These are phyloP conservation scores for Globisporangium paroecandrum DNA, from an alignment of 352 stramenopile genomes.

Conservation along the genomic window DNA sequence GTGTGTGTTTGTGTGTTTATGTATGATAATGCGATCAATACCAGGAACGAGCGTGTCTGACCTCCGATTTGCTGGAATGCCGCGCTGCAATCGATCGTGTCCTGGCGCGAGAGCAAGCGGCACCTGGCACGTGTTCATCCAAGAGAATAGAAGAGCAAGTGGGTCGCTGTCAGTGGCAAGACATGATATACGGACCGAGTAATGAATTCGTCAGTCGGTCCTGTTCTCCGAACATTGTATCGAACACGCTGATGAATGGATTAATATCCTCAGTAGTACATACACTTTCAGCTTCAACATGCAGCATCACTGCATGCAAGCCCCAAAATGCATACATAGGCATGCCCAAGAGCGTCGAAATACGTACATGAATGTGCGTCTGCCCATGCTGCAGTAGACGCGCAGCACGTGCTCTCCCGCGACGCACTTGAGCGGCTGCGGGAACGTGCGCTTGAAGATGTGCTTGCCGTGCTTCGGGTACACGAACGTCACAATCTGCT, in stretches of 20 bases:
- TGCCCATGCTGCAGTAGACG: slow-evolving; percentile 44
- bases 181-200: not conserved
- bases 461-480: slow-evolving; percentile 33
- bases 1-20: not conserved
- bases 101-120: slow-evolving; percentile 15
- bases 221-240: slow-evolving; percentile 5
- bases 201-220: not conserved
- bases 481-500: slow-evolving; percentile 40
- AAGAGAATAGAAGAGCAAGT: not conserved
- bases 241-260: slow-evolving; percentile 1
- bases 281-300: not conserved
- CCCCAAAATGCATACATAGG: slow-evolving; percentile 16
- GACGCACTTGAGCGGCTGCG: slow-evolving; percentile 51
- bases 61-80: slow-evolving; percentile 18
- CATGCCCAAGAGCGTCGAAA: slow-evolving; percentile 14
- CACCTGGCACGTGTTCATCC: slow-evolving; percentile 2
- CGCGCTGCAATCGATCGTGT: slow-evolving; percentile 5
- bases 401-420: slow-evolving; percentile 37
- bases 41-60: not conserved
- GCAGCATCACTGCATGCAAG: not conserved
- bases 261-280: not conserved
- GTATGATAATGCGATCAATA: not conserved
- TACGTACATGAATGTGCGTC: slow-evolving; percentile 37
- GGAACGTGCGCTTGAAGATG: slow-evolving; percentile 45
- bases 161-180: not conserved